These are phyloP conservation scores for Mrakia hoshinonis DNA, from an alignment of 768 basidiomycete species.

Conservation along the genomic window DNA sequence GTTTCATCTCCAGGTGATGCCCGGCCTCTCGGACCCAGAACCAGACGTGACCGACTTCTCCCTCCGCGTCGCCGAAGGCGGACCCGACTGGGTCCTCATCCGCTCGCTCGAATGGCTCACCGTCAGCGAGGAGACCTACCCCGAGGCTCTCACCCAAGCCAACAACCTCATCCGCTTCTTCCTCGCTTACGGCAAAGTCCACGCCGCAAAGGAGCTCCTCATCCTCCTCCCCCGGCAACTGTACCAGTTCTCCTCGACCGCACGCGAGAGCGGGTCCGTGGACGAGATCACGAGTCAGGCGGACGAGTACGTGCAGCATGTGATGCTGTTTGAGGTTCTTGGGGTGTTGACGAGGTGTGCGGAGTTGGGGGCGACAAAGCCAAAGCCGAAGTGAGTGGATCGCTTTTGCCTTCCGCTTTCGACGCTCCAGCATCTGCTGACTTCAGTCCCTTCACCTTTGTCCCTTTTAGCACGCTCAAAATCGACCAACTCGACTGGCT, in stretches of 20 bases:
- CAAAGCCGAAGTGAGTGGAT: constrained; percentile 34
- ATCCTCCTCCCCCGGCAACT: constrained; percentile 35
- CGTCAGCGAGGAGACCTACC: constrained; percentile 61
- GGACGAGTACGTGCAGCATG: constrained; percentile 35
- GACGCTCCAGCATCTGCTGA: not conserved
- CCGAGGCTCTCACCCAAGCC: constrained; percentile 71
- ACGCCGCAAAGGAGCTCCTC: constrained; percentile 48
- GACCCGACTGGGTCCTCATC: constrained; percentile 48
- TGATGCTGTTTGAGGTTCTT: constrained; percentile 35
- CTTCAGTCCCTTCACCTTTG: not conserved
- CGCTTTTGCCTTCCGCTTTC: not conserved
- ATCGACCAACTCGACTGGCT: constrained; percentile 39
- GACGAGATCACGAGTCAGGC: constrained; percentile 32
- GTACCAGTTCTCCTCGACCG: constrained; percentile 26
- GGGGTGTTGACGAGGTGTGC: constrained; percentile 34
- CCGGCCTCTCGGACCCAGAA: constrained; percentile 34
- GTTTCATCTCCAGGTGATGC: constrained; percentile 31
- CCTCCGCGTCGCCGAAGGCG: constrained; percentile 32
- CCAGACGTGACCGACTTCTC: constrained; percentile 33
- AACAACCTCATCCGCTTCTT: constrained; percentile 84
- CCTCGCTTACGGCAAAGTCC: constrained; percentile 66
- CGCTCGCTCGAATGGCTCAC: constrained; percentile 92
- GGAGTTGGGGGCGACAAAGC: constrained; percentile 33
- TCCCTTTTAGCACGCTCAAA: constrained; percentile 34
- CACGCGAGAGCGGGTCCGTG: constrained; percentile 13